phyloP scores from a whole-genome alignment of 2,329 filamentous ascomycete species.

The Epichloe aotearoae region DNA sequence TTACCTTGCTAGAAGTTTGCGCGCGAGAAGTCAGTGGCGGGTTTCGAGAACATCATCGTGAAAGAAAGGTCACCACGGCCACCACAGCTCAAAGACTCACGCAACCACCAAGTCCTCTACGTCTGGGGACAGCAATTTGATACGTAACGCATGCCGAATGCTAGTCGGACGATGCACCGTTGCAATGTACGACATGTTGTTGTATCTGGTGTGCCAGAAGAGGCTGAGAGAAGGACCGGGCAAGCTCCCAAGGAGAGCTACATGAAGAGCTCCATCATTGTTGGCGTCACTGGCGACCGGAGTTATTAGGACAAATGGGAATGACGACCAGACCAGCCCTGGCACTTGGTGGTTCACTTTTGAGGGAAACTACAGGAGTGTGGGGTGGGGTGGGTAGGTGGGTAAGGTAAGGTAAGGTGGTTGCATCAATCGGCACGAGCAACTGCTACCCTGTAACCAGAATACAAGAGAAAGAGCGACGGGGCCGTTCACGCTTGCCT shows the following conservation, averaged over 20 bases:
- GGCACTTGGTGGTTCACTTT: no score
- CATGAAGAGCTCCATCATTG: slow-evolving; percentile 13
- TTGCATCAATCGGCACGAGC: no score
- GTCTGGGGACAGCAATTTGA: slow-evolving; percentile 59
- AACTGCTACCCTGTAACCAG: no score
- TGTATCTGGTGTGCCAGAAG: not conserved
- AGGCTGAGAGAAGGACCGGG: not conserved
- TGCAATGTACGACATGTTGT: slow-evolving; percentile 78
- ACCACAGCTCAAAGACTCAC: slow-evolving; percentile 37
- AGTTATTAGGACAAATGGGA: slow-evolving; percentile 1
- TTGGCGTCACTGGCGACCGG: slow-evolving; percentile 1
- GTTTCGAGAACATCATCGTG: not conserved
- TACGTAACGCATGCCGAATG: slow-evolving; percentile 74
- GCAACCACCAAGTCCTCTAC: slow-evolving; percentile 77
- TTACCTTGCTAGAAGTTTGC: slow-evolving; percentile 51
- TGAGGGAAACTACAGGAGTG: not conserved
- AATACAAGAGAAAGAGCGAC: no score
- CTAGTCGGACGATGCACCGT: slow-evolving; percentile 89
- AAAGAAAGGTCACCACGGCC: not conserved
- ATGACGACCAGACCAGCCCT: not conserved
- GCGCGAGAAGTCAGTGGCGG: not conserved
- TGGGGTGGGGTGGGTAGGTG: no score
- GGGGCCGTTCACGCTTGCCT: no score
- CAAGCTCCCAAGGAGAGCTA: slow-evolving; percentile 15
- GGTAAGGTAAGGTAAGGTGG: no score